Evolutionary conservation across 139 green algal species (phyloP), one percentile per base, ranked within the genome.

Genomic region (Chlamydomonas sphaeroides): DNA sequence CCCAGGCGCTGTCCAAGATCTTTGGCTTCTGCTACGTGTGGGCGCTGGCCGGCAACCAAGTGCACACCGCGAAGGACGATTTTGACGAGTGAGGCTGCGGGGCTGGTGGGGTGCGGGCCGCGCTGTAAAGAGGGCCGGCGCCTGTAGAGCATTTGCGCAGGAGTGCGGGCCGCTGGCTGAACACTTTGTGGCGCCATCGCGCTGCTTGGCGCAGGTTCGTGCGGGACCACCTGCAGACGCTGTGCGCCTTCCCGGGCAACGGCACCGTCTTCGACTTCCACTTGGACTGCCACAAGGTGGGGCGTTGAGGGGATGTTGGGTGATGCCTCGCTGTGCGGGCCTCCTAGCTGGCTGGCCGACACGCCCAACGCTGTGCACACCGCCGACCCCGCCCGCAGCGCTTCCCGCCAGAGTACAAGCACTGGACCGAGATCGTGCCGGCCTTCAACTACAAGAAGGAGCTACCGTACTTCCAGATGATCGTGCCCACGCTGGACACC

Each of bases 401-500:
- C 23, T 86, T 85, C 80, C 86, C 66, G 68, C 84, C 82, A 3
- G 84, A 92, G n/a, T 89, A 96, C n/a, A 77, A 85, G 41, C 57
- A 65, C 28, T 98, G 95, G 95, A 82, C 88, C 11, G 87, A 95
- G 23, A 66, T 85, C 28, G 88, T 98, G 41, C 85, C 89, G 0
- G 33, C 78, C 39, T 98, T 98, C 85, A 81, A 77, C 3, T 98
- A 96, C 89, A 74, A 84, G 83, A 88, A 89, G 42, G 72, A 85
- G n/a, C n/a, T 93, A 78, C 92, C 93, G 5, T 98, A 92, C 90
- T 96, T 95, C 80, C 85, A 95, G 83, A 91, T 97, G 72, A 80
- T 95, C 49, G 93, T 97, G 2, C 93, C 93, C 30, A 97, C 93
- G 25, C 65, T 94, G 21, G 93, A 97, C 88, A 97, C 93, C 42